Percentiles rank a stretch among this genome's conserved stretches.
Conservation (phyloP, 2,329 filamentous ascomycete species). For the Penicillium capsulatum region DNA sequence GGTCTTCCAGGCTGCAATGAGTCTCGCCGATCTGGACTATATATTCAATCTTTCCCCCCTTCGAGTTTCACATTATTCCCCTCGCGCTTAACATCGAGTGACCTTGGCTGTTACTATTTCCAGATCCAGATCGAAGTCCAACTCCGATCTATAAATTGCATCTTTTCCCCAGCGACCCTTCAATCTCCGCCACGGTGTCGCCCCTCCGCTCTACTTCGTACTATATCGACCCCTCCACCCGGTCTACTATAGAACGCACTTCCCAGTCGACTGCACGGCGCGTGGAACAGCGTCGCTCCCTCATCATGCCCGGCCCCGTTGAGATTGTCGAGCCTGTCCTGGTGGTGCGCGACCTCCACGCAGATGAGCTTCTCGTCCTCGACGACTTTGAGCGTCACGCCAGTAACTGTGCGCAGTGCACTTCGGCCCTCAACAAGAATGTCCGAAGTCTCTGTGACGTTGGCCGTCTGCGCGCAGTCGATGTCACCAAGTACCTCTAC, state of each 20-base stretch:
- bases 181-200: slow-evolving; percentile 30
- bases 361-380: slow-evolving; percentile 38
- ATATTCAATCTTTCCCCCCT: slow-evolving; percentile 2
- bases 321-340: slow-evolving; percentile 23
- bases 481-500: slow-evolving; percentile 37
- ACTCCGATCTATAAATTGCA: slow-evolving; percentile 3
- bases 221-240: slow-evolving; percentile 18
- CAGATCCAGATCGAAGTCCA: too few species aligned
- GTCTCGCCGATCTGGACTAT: slow-evolving; percentile 9
- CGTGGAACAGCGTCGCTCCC: slow-evolving; percentile 20
- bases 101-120: neutral
- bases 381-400: slow-evolving; percentile 37
- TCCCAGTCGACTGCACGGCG: slow-evolving; percentile 16
- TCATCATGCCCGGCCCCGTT: slow-evolving; percentile 32
- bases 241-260: slow-evolving; percentile 19
- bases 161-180: slow-evolving; percentile 14
- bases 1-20: slow-evolving; percentile 17
- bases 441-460: slow-evolving; percentile 33
- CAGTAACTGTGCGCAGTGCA: slow-evolving; percentile 34
- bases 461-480: slow-evolving; percentile 32
- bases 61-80: neutral
- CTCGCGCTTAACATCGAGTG: neutral
- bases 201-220: slow-evolving; percentile 23
- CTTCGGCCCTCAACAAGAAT: slow-evolving; percentile 25
- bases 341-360: slow-evolving; percentile 34